Evolutionary conservation across 208 protist genomes (phyloP).

Genomic region (Leishmania mexicana): DNA sequence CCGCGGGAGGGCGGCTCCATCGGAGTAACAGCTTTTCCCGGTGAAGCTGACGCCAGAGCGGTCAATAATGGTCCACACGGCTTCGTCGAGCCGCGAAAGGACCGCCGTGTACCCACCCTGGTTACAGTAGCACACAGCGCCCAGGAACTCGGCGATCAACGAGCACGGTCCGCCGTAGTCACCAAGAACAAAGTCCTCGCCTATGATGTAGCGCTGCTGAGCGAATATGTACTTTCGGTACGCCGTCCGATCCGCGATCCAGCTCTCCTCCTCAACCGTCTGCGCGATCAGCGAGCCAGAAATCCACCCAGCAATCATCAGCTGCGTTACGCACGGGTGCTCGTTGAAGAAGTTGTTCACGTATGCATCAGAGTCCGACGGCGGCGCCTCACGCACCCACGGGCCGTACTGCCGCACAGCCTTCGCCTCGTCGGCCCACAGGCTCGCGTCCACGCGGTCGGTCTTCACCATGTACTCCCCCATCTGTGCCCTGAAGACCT

Average conservation of each 20-base stretch:
- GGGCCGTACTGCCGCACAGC: background rate
- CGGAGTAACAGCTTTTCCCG: background rate
- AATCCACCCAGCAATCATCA: conserved; percentile 55
- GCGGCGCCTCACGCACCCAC: background rate
- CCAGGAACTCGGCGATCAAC: conserved; percentile 11
- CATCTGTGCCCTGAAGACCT: conserved; percentile 45
- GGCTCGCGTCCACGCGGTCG: background rate
- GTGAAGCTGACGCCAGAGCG: conserved; percentile 6
- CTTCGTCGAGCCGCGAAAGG: background rate
- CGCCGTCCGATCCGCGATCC: conserved; percentile 9
- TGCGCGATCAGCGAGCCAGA: conserved; percentile 28
- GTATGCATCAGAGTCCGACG: background rate
- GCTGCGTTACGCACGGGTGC: conserved; percentile 14
- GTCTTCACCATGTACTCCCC: conserved; percentile 33
- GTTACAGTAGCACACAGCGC: conserved; percentile 51
- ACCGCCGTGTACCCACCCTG: conserved; percentile 10
- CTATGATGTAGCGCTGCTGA: conserved; percentile 62
- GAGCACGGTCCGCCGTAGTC: conserved; percentile 52
- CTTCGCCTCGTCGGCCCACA: background rate
- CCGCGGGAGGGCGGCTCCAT: background rate
- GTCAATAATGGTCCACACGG: background rate
- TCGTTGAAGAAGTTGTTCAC: conserved; percentile 20
- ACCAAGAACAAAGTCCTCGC: conserved; percentile 53
- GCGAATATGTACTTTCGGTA: conserved; percentile 35
- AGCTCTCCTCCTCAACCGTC: conserved; percentile 15